Evolutionary conservation across 1,284 basidiomycete species (phyloP), one percentile per base, ranked within the genome.

Genomic region (Austroboletus rostrupii): DNA sequence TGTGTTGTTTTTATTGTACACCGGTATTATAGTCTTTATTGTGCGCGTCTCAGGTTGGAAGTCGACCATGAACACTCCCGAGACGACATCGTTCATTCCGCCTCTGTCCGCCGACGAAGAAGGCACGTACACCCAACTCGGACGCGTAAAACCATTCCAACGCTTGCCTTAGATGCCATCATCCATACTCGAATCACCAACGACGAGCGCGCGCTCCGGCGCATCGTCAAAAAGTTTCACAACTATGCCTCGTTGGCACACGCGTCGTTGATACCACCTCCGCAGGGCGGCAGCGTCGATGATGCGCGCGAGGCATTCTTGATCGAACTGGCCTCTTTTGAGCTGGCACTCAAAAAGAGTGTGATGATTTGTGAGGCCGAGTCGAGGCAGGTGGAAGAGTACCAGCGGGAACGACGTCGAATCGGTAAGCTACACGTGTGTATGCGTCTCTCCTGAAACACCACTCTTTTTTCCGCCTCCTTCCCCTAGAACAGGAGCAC

Each of bases 351-450:
- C 56, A 80, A 83, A 69, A 91, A 90, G 70, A 85, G 78, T 54
- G 72, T 76, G 31, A 85, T 90, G 80, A 82, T 88, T 43, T 90
- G 87, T 60, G 84, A 89, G 61, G 88, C 87, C 8, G 88, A 91
- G 70, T 79, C 79, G 44, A 73, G 88, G 57, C 87, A 91, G 66
- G 87, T 89, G 2, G 83, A 87, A 58, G 84, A 88, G 65, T 91
- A 91, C 62, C 77, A 87, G 58, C 72, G 75, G 37, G 87, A 90
- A 60, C 78, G 78, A 45, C 75, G 79, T 55, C 70, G 78, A 56
- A 87, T 90, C 62, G 84, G 88, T 87, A 62, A 42, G 80, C 23
- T 7, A 26, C 1, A 26, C 23, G 6, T 26, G 5, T 26, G 23
- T 26, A 26, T 26, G 23, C 9, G 9, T 26, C 23, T 26, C 23